Conservation (phyloP, 257 asterid species). For the Solanum arcanum region DNA sequence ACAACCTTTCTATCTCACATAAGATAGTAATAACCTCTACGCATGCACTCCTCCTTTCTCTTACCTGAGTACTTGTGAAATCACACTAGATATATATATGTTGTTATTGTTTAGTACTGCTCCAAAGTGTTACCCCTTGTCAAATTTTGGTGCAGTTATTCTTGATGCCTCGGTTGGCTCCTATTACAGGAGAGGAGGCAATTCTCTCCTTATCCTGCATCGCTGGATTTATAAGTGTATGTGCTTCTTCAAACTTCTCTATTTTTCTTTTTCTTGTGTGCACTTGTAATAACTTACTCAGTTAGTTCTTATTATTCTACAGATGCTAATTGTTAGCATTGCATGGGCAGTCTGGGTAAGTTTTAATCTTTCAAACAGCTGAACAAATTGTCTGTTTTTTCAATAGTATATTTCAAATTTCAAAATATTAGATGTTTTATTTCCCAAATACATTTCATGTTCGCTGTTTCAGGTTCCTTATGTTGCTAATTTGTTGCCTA, state of each 20-base stretch:
- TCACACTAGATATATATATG: not conserved
- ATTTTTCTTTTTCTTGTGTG: not conserved
- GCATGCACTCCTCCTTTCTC: no score
- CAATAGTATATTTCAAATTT: not conserved
- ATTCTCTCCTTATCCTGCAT: not conserved
- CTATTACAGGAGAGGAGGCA: conserved; percentile 5
- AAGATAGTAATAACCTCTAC: no score
- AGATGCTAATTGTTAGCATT: conserved; percentile 5
- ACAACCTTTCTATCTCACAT: no score
- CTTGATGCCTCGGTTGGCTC: conserved; percentile 1
- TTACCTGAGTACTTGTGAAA: no score
- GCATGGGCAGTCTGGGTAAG: conserved; percentile 13
- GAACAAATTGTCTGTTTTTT: not conserved
- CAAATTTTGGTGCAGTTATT: not conserved
- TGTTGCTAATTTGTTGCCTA: not conserved
- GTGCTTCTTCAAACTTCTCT: not conserved
- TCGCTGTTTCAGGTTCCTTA: not conserved
- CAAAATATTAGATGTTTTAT: not conserved
- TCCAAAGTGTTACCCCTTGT: not conserved
- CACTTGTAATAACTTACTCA: not conserved
- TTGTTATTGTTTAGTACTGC: not conserved
- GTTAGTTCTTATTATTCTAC: not conserved
- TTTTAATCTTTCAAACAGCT: not conserved
- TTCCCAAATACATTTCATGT: not conserved
- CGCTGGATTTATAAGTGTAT: not conserved